phyloP scores from a whole-genome alignment of 2,329 filamentous ascomycete species.

The Epichloe brachyelytri region DNA sequence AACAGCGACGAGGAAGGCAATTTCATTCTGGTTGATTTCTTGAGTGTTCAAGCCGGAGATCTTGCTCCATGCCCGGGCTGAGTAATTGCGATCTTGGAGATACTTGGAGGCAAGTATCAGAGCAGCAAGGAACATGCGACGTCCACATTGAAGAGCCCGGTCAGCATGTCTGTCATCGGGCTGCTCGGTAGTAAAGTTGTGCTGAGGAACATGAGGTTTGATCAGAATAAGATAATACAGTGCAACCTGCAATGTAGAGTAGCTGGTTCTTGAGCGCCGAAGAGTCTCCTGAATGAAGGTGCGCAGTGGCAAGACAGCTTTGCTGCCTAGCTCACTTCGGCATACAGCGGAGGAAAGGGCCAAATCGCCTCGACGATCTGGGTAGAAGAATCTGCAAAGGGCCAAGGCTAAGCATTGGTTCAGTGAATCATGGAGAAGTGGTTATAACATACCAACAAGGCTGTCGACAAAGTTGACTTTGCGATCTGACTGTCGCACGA shows the following conservation, averaged over 20 bases:
- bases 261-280: conserved; percentile 87
- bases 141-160: conserved; percentile 83
- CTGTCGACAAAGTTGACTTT: conserved; percentile 94
- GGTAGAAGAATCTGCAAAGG: conserved; percentile 71
- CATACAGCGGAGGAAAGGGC: conserved; percentile 79
- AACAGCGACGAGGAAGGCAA: conserved; percentile 78
- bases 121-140: conserved; percentile 92
- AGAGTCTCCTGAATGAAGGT: conserved; percentile 97
- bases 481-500: conserved; percentile 79
- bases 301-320: conserved; percentile 74
- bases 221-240: conserved; percentile 93
- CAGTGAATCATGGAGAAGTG: conserved; percentile 8
- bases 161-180: conserved; percentile 55
- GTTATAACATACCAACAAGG: conserved; percentile 75
- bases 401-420: conserved; percentile 20
- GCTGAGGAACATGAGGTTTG: conserved; percentile 73
- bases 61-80: conserved; percentile 94
- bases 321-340: conserved; percentile 57
- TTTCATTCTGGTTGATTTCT: conserved; percentile 96
- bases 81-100: conserved; percentile 94
- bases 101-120: conserved; percentile 97
- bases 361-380: conserved; percentile 97
- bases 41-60: conserved; percentile 88
- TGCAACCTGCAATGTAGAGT: conserved; percentile 92
- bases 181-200: conserved; percentile 81